These are phyloP conservation scores for Fraxinus quadrangulata DNA, from an alignment of 257 asterid genomes.

Conservation along the genomic window DNA sequence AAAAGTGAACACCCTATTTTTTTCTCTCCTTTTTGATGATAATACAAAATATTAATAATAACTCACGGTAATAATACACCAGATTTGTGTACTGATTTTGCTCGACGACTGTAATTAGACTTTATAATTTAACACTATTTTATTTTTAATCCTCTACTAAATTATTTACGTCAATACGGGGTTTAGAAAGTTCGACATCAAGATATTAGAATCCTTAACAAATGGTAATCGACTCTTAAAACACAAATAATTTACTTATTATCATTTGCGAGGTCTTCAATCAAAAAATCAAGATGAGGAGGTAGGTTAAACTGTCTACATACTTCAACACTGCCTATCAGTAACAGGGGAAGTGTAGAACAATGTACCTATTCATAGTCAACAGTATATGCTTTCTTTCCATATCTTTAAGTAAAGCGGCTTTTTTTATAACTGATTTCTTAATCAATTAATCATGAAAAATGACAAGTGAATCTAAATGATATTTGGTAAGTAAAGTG, in stretches of 20 bases:
- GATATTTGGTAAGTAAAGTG: conserved; percentile 21
- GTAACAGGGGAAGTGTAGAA: not conserved
- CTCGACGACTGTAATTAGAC: too few relatives aligned
- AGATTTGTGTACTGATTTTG: too few relatives aligned
- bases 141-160: too few relatives aligned
- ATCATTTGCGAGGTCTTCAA: not conserved
- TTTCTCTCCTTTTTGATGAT: too few relatives aligned
- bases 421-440: conserved; percentile 1
- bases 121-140: too few relatives aligned
- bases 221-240: not conserved
- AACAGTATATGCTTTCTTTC: not conserved
- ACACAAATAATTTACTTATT: not conserved
- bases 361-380: not conserved
- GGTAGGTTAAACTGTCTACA: not conserved
- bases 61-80: too few relatives aligned
- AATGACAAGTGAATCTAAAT: conserved; percentile 20
- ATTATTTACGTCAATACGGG: not conserved
- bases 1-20: too few relatives aligned
- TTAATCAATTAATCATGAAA: conserved; percentile 6
- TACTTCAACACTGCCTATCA: not conserved
- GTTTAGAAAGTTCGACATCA: not conserved
- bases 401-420: not conserved
- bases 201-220: not conserved
- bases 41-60: too few relatives aligned
- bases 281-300: not conserved